phyloP scores from a whole-genome alignment of 495 filamentous ascomycete species.

The Letharia lupina region DNA sequence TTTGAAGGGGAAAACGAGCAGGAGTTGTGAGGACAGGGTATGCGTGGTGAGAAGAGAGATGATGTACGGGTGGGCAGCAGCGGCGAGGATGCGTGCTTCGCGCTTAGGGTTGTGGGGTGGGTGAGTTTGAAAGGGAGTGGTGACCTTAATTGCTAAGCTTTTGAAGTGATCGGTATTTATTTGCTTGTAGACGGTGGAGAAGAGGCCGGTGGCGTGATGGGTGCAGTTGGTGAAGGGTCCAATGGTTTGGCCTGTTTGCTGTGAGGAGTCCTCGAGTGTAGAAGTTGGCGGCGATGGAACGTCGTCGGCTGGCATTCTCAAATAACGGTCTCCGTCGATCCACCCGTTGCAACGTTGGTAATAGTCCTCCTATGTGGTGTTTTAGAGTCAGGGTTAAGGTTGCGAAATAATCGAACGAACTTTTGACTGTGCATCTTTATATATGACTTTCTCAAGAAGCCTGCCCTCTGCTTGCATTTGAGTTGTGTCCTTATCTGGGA shows the following conservation, averaged over 20 bases:
- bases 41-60: slow-evolving; percentile 67
- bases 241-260: slow-evolving; percentile 34
- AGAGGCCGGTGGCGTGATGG: slow-evolving; percentile 65
- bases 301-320: background rate
- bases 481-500: slow-evolving; percentile 13
- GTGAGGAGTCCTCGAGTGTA: background rate
- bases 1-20: slow-evolving; percentile 78
- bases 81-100: slow-evolving; percentile 64
- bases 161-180: slow-evolving; percentile 24
- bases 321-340: background rate
- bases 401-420: slow-evolving; percentile 18
- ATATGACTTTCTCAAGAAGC: slow-evolving; percentile 8
- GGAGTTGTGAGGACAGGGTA: slow-evolving; percentile 56
- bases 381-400: slow-evolving; percentile 21
- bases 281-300: background rate
- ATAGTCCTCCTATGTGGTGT: slow-evolving; percentile 18
- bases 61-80: slow-evolving; percentile 41
- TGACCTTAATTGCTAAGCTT: slow-evolving; percentile 78
- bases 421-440: slow-evolving; percentile 15
- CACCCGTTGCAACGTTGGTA: slow-evolving; percentile 11
- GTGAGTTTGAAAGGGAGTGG: slow-evolving; percentile 58
- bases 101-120: slow-evolving; percentile 72
- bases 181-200: slow-evolving; percentile 73
- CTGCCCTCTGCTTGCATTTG: slow-evolving; percentile 17
- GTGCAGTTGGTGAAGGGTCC: slow-evolving; percentile 64